phyloP scores from a whole-genome alignment of 2,329 filamentous ascomycete species.

The Neoscytalidium dimidiatum region DNA sequence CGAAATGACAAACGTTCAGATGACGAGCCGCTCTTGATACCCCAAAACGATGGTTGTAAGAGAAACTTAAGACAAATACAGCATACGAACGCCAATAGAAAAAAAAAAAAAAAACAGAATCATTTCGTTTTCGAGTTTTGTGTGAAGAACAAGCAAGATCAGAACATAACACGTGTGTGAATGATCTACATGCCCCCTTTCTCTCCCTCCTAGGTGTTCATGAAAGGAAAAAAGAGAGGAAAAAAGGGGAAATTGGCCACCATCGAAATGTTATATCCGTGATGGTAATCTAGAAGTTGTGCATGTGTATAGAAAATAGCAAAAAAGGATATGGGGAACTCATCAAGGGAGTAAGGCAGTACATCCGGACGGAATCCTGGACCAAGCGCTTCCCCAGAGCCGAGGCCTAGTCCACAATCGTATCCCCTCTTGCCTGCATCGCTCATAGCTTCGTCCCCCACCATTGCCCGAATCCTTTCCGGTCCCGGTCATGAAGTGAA shows the following conservation, averaged over 20 bases:
- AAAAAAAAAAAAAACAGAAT: not conserved
- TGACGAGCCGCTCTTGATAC: no score
- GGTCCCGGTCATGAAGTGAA: constrained; percentile 14
- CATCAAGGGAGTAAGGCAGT: constrained; percentile 7
- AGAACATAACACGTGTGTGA: not conserved
- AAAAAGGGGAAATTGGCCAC: not conserved
- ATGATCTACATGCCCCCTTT: constrained; percentile 12
- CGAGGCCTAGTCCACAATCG: constrained; percentile 11
- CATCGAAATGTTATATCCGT: not conserved
- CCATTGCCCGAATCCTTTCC: constrained; percentile 6
- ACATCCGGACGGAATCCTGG: constrained; percentile 2
- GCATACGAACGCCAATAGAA: not conserved
- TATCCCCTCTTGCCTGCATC: constrained; percentile 8
- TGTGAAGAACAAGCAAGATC: not conserved
- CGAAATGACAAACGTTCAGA: no score
- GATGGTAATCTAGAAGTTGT: constrained; percentile 4
- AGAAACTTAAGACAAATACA: not conserved
- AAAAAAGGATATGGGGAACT: constrained; percentile 1
- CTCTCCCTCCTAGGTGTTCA: not conserved
- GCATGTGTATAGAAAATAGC: not conserved
- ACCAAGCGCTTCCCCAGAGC: not conserved
- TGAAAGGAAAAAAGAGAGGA: not conserved
- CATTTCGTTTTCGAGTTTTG: constrained; percentile 1
- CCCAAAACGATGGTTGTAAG: not conserved
- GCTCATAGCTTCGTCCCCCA: constrained; percentile 9